Percentiles rank a stretch among this genome's conserved stretches.
phyloP scores from a whole-genome alignment of 2,329 filamentous ascomycete species.

The Neospermospora avenae region DNA sequence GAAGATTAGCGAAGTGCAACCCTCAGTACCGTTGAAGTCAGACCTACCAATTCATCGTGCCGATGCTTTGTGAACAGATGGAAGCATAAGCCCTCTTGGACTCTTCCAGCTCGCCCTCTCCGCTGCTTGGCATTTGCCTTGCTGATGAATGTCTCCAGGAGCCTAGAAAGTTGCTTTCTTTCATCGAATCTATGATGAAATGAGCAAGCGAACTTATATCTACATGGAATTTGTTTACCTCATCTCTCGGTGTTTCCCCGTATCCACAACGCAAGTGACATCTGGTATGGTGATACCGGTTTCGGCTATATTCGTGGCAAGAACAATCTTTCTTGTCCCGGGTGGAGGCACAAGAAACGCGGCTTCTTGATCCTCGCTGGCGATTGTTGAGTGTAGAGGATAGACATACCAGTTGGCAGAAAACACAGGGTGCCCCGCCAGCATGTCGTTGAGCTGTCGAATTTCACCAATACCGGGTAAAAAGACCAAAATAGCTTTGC shows the following conservation, averaged over 20 bases:
- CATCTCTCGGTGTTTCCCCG: constrained; percentile 97
- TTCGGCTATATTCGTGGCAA: constrained; percentile 97
- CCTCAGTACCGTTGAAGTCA: background rate
- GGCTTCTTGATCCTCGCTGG: constrained; percentile 92
- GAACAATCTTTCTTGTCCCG: constrained; percentile 85
- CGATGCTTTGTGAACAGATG: constrained; percentile 90
- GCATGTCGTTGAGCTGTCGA: constrained; percentile 78
- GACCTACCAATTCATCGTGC: constrained; percentile 63
- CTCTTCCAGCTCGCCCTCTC: constrained; percentile 88
- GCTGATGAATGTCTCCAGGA: constrained; percentile 94
- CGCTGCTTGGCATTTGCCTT: constrained; percentile 94
- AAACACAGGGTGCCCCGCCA: constrained; percentile 75
- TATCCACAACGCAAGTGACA: constrained; percentile 94
- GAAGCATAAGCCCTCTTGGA: constrained; percentile 92
- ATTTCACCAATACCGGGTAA: constrained; percentile 94
- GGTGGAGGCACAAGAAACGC: constrained; percentile 83
- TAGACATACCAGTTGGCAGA: constrained; percentile 78
- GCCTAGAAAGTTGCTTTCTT: constrained; percentile 79
- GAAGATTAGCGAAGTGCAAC: background rate
- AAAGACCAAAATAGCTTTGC: constrained; percentile 91
- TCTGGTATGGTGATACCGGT: constrained; percentile 98
- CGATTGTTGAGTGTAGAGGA: constrained; percentile 89
- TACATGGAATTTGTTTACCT: constrained; percentile 39
- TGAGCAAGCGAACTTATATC: constrained; percentile 7
- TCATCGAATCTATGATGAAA: constrained; percentile 66